phyloP scores from a whole-genome alignment of 2,329 filamentous ascomycete species.

The Ambrosiella beaveri region DNA sequence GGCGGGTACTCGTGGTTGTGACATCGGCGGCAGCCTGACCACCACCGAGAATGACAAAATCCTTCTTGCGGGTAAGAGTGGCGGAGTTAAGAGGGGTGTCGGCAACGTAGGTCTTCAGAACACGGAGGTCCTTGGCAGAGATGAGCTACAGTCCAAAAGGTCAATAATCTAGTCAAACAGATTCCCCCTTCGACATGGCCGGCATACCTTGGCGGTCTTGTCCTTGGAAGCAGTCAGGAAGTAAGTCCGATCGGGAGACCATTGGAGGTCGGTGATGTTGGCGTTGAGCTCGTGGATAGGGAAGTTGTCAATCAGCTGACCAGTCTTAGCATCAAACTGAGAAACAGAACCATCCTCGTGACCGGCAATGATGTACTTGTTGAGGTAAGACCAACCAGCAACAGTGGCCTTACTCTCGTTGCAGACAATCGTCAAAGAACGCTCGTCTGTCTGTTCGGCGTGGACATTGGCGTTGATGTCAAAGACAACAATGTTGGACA shows the following conservation, averaged over 20 bases:
- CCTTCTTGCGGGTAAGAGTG: slow-evolving; percentile 84
- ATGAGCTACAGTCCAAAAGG: slow-evolving; percentile 40
- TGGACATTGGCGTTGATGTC: slow-evolving; percentile 73
- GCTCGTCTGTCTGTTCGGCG: slow-evolving; percentile 72
- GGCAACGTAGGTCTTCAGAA: slow-evolving; percentile 80
- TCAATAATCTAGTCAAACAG: background rate
- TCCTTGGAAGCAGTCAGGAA: slow-evolving; percentile 98
- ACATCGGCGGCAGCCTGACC: slow-evolving; percentile 98
- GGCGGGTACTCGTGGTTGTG: slow-evolving; percentile 78
- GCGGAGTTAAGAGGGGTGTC: slow-evolving; percentile 96
- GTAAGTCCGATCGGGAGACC: slow-evolving; percentile 83
- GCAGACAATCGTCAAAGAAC: slow-evolving; percentile 71
- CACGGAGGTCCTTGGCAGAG: slow-evolving; percentile 67
- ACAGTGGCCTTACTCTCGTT: slow-evolving; percentile 95
- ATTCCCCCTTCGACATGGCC: background rate
- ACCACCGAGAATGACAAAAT: slow-evolving; percentile 94
- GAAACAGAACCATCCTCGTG: slow-evolving; percentile 93
- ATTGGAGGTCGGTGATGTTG: slow-evolving; percentile 84
- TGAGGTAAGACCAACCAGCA: slow-evolving; percentile 86
- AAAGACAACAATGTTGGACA: slow-evolving; percentile 84
- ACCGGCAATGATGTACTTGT: slow-evolving; percentile 90
- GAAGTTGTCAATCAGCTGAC: slow-evolving; percentile 65
- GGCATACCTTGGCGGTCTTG: slow-evolving; percentile 71
- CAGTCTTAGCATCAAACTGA: slow-evolving; percentile 80
- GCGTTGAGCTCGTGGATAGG: slow-evolving; percentile 68